Evolutionary conservation across 345 rosid genomes (phyloP).

Genomic region (Trapa incisa): DNA sequence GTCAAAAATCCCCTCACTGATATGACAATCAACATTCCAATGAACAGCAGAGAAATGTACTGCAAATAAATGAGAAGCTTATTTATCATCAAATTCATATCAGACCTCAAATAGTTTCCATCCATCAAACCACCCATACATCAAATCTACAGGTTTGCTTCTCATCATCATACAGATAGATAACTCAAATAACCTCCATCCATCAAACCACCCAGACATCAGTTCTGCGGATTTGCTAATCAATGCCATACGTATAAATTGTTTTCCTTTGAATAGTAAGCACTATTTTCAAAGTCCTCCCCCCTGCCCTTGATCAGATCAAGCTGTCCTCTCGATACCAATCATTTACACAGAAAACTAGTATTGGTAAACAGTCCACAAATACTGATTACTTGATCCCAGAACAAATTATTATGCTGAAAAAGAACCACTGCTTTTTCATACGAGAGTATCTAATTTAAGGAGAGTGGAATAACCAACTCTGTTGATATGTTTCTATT

Average conservation of each 20-base stretch:
- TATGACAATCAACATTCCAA: conserved; percentile 80
- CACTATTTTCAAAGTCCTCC: no score
- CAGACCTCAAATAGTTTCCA: background rate
- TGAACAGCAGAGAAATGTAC: conserved; percentile 85
- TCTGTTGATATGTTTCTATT: background rate
- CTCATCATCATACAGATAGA: background rate
- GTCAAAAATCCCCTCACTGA: conserved; percentile 91
- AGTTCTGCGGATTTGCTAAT: no score
- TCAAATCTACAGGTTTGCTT: background rate
- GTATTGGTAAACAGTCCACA: background rate
- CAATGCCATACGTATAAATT: no score
- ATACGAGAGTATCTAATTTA: background rate
- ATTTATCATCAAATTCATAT: background rate
- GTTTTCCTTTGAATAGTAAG: no score
- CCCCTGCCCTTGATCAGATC: no score
- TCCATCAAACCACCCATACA: background rate
- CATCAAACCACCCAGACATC: no score
- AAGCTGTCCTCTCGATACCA: background rate
- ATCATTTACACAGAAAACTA: background rate
- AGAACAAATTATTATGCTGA: background rate
- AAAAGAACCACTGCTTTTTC: background rate
- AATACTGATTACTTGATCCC: background rate
- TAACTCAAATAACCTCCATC: no score
- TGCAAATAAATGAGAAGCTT: conserved; percentile 25
- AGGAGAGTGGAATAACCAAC: background rate